Base-by-base conservation (phyloP, 257 asterid species). In the Solanum tarapatanum region DNA sequence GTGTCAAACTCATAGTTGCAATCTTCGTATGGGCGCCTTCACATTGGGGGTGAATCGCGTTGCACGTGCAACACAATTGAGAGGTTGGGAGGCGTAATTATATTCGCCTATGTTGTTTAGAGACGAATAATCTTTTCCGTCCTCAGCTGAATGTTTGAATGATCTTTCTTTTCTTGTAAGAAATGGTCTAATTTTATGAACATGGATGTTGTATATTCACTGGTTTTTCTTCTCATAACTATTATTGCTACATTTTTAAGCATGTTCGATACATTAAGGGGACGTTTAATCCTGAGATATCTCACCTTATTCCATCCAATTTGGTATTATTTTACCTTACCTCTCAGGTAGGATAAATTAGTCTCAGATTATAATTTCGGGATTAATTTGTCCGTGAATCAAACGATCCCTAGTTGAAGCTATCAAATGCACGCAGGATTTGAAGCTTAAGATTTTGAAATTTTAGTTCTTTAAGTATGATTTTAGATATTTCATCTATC, bases 21-120 rank as follows among this genome's bases (percentile, higher is more conserved):
- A 93, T 90, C 96, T 94, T 82, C 97, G 98, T 21, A 96, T 96
- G 99, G 99, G 99, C 11, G 98, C 98, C 14, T 96, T 95, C 70
- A 93, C 97, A 0, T 88, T 94, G 84, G 99, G 99, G 43, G 98
- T 96, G 87, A 93, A 91, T 89, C 97, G 98, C 6, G 99, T 96
- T 83, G 99, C 99, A 0, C 97, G 98, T 9, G 97, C 99, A 23
- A 94, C 98, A 6, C 60, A 87, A 28, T 88, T 95, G 70, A 92
- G 99, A 89, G 99, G 99, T 24, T 96, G 99, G 99, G 98, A 95
- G 87, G 98, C 98, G 23, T 95, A 88, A 89, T 6, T 19, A 1
- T 24, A 33, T 43, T 69, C 33, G 21, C 36, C 11, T 48, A 14
- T 28, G 3, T 28, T 82, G 85, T 36, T 2, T 19, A 23, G 28